A percentile compares a stretch with the other conserved stretches of the same genome.
Evolutionary conservation across 805 yeast genomes (phyloP).

Genomic region (Pichia cabralensis): DNA sequence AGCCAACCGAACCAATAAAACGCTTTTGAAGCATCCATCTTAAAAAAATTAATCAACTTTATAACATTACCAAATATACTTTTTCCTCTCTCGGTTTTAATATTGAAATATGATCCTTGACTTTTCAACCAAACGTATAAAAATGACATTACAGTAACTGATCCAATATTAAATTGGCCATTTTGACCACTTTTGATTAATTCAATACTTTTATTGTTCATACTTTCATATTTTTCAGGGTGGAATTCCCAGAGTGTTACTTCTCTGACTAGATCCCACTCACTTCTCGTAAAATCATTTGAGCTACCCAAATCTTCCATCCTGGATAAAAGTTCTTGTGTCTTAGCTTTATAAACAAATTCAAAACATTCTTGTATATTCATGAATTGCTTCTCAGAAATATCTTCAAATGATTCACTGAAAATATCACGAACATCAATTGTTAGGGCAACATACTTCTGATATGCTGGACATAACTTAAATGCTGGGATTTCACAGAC

Average conservation of each 20-base stretch:
- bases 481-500: conserved; percentile 8
- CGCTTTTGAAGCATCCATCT: conserved; percentile 15
- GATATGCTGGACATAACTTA: conserved; percentile 6
- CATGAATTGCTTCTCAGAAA: conserved; percentile 15
- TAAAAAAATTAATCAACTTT: conserved; percentile 16
- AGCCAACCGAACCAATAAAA: conserved; percentile 22
- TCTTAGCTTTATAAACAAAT: conserved; percentile 9
- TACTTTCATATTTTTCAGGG: conserved; percentile 3
- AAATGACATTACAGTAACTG: conserved; percentile 15
- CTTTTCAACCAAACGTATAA: conserved; percentile 21
- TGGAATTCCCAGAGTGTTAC: conserved; percentile 9
- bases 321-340: not conserved
- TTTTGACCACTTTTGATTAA: conserved; percentile 1
- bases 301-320: conserved; percentile 1
- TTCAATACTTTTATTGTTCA: conserved; percentile 16
- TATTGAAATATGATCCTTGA: conserved; percentile 11
- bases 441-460: conserved; percentile 15
- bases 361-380: conserved; percentile 16
- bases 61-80: conserved; percentile 13
- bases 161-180: conserved; percentile 12
- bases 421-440: conserved; percentile 19
- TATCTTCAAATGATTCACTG: conserved; percentile 30
- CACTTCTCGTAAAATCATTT: conserved; percentile 2
- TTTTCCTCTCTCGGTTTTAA: conserved; percentile 11
- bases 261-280: conserved; percentile 11